phyloP scores from a whole-genome alignment of 2,329 filamentous ascomycete genomes.

The Penicillium sp. region DNA sequence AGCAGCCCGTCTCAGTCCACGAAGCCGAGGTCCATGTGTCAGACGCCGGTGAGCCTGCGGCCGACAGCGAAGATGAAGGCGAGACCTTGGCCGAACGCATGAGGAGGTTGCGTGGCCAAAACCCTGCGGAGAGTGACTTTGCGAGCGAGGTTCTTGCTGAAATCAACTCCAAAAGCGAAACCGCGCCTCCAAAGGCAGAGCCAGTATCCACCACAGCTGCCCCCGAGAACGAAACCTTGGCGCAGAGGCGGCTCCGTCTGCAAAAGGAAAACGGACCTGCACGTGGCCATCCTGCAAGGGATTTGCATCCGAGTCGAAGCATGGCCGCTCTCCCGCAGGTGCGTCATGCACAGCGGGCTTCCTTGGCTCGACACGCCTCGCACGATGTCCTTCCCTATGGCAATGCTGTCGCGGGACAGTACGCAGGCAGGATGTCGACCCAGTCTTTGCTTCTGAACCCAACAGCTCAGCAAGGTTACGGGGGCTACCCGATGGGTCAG shows the following conservation, averaged over 20 bases:
- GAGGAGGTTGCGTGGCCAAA: slow-evolving; percentile 35
- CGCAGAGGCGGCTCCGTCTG: slow-evolving; percentile 41
- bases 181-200: slow-evolving; percentile 20
- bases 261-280: slow-evolving; percentile 35
- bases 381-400: slow-evolving; percentile 17
- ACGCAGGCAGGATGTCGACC: slow-evolving; percentile 26
- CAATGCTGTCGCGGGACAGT: slow-evolving; percentile 15
- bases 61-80: slow-evolving; percentile 32
- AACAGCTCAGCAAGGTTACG: slow-evolving; percentile 12
- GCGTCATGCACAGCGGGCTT: slow-evolving; percentile 40
- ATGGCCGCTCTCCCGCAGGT: slow-evolving; percentile 48
- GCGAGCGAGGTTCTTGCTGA: slow-evolving; percentile 40
- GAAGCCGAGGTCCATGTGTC: slow-evolving; percentile 14
- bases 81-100: slow-evolving; percentile 44
- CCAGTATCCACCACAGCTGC: slow-evolving; percentile 15
- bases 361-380: slow-evolving; percentile 22
- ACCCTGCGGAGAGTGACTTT: slow-evolving; percentile 37
- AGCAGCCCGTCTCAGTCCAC: slow-evolving; percentile 33
- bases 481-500: slow-evolving; percentile 14
- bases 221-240: slow-evolving; percentile 42
- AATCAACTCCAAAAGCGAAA: slow-evolving; percentile 29
- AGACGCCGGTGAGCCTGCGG: slow-evolving; percentile 15
- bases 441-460: slow-evolving; percentile 23
- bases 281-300: slow-evolving; percentile 12
- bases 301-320: slow-evolving; percentile 37